Evolutionary conservation across 2,329 filamentous ascomycete genomes (phyloP).

Genomic region (Neofusicoccum cordaticola): DNA sequence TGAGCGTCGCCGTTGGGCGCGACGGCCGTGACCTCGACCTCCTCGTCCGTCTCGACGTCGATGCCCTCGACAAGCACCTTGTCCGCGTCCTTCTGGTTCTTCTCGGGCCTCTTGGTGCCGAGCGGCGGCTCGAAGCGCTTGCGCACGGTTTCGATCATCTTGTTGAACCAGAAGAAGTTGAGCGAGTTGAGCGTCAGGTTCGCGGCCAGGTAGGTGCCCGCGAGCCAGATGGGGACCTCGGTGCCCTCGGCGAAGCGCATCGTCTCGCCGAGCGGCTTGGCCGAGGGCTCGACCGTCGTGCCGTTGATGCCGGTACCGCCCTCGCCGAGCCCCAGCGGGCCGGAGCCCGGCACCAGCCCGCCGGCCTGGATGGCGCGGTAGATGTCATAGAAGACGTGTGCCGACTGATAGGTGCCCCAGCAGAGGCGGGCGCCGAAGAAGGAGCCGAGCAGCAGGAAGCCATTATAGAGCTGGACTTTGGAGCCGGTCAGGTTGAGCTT

Average conservation of each 20-base stretch:
- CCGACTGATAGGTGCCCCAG: slow-evolving; percentile 72
- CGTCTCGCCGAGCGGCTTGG: slow-evolving; percentile 38
- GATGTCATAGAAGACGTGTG: slow-evolving; percentile 64
- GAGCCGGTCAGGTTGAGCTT: slow-evolving; percentile 79
- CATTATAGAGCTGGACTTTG: slow-evolving; percentile 72
- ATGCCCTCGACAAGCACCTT: slow-evolving; percentile 22
- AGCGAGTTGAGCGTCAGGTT: slow-evolving; percentile 72
- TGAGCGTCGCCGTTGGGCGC: not conserved
- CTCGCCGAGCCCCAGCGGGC: not conserved
- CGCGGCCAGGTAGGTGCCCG: slow-evolving; percentile 62
- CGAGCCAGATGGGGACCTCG: slow-evolving; percentile 66
- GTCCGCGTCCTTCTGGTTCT: slow-evolving; percentile 21
- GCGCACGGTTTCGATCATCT: slow-evolving; percentile 78
- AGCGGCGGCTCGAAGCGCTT: slow-evolving; percentile 68
- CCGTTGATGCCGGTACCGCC: not conserved
- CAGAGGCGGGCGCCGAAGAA: slow-evolving; percentile 77
- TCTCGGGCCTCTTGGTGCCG: slow-evolving; percentile 38
- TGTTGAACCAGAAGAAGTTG: slow-evolving; percentile 83
- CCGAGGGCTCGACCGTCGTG: slow-evolving; percentile 4
- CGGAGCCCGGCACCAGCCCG: not conserved
- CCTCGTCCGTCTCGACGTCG: slow-evolving; percentile 20
- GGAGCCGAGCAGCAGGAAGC: slow-evolving; percentile 65
- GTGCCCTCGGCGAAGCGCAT: slow-evolving; percentile 46
- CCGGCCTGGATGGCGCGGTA: slow-evolving; percentile 45
- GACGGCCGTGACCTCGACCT: slow-evolving; percentile 8